These are phyloP conservation scores for Tinospora cordifolia DNA, from an alignment of 164 flowering plant genomes.

Conservation along the genomic window DNA sequence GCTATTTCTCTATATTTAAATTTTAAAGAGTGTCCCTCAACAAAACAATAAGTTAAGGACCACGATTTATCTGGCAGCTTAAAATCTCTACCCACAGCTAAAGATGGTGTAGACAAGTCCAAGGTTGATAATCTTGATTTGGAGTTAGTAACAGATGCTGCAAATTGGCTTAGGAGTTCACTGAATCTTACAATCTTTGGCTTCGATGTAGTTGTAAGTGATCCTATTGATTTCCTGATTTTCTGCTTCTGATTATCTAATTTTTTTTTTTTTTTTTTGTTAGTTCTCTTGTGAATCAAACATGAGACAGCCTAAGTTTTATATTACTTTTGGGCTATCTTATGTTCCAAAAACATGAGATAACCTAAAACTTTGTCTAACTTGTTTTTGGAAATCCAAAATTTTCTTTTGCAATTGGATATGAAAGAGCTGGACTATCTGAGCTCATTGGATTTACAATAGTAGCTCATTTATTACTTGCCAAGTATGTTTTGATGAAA, in stretches of 20 bases:
- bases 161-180: slow-evolving; percentile 51
- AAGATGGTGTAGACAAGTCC: slow-evolving; percentile 17
- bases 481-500: neutral
- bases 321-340: too few species aligned
- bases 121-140: slow-evolving; percentile 37
- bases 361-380: too few species aligned
- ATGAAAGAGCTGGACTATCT: neutral
- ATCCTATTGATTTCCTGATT: neutral
- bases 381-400: neutral
- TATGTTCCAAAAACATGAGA: too few species aligned
- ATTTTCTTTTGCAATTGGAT: neutral
- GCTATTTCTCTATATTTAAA: neutral
- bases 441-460: neutral
- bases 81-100: slow-evolving; percentile 68
- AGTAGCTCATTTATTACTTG: neutral
- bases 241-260: too few species aligned
- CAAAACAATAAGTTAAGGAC: neutral
- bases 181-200: slow-evolving; percentile 84
- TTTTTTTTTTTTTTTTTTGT: neutral
- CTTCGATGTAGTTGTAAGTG: slow-evolving; percentile 92
- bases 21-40: neutral
- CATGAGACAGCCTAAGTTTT: neutral
- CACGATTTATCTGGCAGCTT: slow-evolving; percentile 40
- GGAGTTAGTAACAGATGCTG: slow-evolving; percentile 65
- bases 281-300: neutral